A percentile compares a stretch with the other conserved stretches of the same genome.
Evolutionary conservation across 116 monocot genomes (phyloP).

Genomic region (Papilionanthe hybrid): DNA sequence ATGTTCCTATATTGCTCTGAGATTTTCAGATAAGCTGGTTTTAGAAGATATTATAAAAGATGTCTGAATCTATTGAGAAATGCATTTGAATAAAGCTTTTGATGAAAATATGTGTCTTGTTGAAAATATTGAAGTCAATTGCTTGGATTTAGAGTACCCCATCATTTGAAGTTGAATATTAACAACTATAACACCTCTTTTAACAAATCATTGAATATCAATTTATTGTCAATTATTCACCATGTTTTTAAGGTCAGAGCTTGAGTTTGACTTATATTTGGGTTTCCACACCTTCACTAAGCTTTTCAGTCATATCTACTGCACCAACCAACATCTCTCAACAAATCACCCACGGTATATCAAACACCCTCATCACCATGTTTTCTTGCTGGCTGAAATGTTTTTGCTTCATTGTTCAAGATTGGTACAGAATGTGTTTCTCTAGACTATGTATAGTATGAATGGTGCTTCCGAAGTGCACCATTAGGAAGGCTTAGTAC

Average conservation of each 20-base stretch:
- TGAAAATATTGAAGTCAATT: neutral
- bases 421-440: neutral
- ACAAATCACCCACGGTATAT: neutral
- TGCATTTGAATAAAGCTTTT: neutral
- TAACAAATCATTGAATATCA: neutral
- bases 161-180: too few relatives aligned
- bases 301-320: neutral
- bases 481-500: neutral
- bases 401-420: neutral
- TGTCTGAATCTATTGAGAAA: neutral
- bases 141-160: neutral
- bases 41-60: conserved; percentile 2
- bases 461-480: neutral
- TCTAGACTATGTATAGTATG: neutral
- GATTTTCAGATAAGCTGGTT: neutral
- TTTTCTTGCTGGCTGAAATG: neutral
- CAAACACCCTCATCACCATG: neutral
- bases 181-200: too few relatives aligned
- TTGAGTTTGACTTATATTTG: neutral
- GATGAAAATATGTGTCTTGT: neutral
- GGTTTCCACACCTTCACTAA: neutral
- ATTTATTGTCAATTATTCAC: neutral
- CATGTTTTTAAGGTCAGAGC: too few relatives aligned
- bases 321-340: neutral
- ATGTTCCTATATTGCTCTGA: neutral